Conservation (phyloP, 495 filamentous ascomycete genomes). For the Delitschia confertaspora region DNA sequence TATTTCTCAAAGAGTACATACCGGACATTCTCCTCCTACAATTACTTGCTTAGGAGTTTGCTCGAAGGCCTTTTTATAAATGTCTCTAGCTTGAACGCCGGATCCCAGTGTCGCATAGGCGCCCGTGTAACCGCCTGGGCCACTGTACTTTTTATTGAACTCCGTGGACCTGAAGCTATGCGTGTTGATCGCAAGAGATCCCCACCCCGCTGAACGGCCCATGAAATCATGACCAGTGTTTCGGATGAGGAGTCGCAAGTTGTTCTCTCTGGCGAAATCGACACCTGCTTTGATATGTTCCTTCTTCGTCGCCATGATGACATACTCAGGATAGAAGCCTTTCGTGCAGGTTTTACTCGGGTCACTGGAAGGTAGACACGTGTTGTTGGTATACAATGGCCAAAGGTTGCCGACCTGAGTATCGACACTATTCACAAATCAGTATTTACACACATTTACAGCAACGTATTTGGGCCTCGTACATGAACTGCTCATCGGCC, state of each 20-base stretch:
- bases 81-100: conserved; percentile 39
- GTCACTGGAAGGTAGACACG: conserved; percentile 14
- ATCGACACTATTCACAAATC: conserved; percentile 9
- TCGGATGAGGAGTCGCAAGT: conserved; percentile 21
- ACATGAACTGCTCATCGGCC: conserved; percentile 18
- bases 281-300: conserved; percentile 24
- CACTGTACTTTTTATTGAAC: conserved; percentile 34
- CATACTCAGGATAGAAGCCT: conserved; percentile 20
- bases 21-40: conserved; percentile 26
- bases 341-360: conserved; percentile 16
- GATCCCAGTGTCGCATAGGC: conserved; percentile 42
- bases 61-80: conserved; percentile 32
- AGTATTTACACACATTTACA: too few species aligned
- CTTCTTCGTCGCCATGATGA: conserved; percentile 23
- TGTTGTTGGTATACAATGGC: conserved; percentile 25
- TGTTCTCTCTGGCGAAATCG: conserved; percentile 19
- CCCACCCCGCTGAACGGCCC: conserved; percentile 21
- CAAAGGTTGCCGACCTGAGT: conserved; percentile 16
- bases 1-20: conserved; percentile 2
- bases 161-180: conserved; percentile 21
- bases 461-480: too few species aligned
- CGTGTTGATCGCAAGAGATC: conserved; percentile 23
- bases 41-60: conserved; percentile 13
- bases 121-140: conserved; percentile 36
- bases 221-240: conserved; percentile 30